Base-by-base conservation (phyloP, 495 filamentous ascomycete species). In the Pseudomonodictys pantanalensis region DNA sequence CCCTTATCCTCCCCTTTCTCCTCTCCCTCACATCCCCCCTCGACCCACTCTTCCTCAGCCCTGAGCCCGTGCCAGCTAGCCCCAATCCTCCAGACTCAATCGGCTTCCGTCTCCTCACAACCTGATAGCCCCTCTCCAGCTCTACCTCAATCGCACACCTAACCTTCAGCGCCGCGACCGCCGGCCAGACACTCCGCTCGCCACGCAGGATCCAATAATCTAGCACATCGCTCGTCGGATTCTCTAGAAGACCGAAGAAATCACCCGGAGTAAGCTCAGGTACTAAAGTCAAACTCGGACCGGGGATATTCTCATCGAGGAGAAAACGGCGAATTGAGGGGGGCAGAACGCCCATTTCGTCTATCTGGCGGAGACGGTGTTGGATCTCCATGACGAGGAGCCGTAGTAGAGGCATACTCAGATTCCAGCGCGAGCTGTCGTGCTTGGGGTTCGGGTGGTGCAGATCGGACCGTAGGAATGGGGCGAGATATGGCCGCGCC, bases 101-200 rank as follows among this genome's bases (percentile, higher is more conserved):
- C 20, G 82, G 77, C 56, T 81, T 75, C 32, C 80, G 67, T 25
- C 89, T 76, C 55, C 91, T 72, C 0, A 92, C 88, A 55, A 84
- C 73, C 72, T 95, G 89, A 74, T 95, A 96, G 0, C 87, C 84
- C 45, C 85, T 73, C 69, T 96, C 92, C 18, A 97, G 74, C 68
- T 93, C 90, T 45, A 89, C 85, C 71, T 97, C 92, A 12, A 97
- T 79, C 18, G 85, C 87, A 67, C 90, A 91, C n/a, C 92, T 76
- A 6, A 95, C 83, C 65, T 84, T 87, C 52, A 97, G 74, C 12
- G 91, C 89, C 25, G 83, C 83, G 42, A 95, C 81, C n/a, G 90
- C 89, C 3, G 92, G 92, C 92, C 92, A 97, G 0, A 95, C 90
- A 52, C 88, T 90, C 35, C 87, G 72, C 74, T 97, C 92, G 7